A percentile compares a stretch with the other conserved stretches of the same genome.
These are phyloP conservation scores for Russula sp. DNA, from an alignment of 768 basidiomycete genomes.

Conservation along the genomic window DNA sequence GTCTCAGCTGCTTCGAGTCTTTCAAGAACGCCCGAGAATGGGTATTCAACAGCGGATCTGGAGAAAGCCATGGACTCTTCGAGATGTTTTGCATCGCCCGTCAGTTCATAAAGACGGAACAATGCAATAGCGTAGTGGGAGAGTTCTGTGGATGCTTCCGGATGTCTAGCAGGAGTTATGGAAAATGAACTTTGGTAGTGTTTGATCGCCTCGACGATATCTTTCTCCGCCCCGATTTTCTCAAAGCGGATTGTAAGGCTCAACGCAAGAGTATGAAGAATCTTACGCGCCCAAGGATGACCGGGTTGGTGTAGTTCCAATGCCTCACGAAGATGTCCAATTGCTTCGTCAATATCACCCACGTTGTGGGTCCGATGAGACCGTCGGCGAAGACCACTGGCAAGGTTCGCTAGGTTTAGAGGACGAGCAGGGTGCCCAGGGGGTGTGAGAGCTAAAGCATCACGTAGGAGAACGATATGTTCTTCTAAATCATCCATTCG, in stretches of 20 bases:
- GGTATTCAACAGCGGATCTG: not conserved
- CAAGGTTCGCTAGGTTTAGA: not conserved
- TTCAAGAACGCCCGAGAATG: not conserved
- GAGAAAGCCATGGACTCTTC: not conserved
- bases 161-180: not conserved
- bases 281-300: no score
- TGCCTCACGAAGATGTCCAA: no score
- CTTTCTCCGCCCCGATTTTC: no score
- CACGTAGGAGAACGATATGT: not conserved
- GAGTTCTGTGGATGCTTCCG: not conserved
- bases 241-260: no score
- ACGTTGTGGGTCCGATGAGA: not conserved
- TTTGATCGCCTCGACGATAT: not conserved
- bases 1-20: not conserved
- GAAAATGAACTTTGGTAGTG: not conserved
- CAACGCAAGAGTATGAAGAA: no score
- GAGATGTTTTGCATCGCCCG: not conserved
- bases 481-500: not conserved
- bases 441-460: not conserved
- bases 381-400: not conserved
- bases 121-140: not conserved
- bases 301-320: no score
- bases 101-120: not conserved
- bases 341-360: not conserved
- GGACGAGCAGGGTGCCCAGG: not conserved